phyloP scores from a whole-genome alignment of 1,284 basidiomycete genomes.

The Phenoliferia sp. region DNA sequence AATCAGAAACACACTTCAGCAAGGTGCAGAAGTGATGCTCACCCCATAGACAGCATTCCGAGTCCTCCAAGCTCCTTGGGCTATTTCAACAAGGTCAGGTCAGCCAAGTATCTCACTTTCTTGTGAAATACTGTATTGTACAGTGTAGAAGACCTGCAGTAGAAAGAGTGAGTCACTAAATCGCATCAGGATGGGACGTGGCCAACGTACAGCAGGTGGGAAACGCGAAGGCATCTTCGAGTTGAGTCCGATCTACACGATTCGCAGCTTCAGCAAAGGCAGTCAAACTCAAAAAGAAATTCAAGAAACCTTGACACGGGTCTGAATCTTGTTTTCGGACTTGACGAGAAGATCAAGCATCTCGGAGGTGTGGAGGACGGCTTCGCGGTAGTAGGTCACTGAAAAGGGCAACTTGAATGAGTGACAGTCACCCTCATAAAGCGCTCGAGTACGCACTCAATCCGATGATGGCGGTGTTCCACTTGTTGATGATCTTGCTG shows the following conservation, averaged over 20 bases:
- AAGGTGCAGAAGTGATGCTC: not conserved
- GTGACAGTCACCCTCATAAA: not conserved
- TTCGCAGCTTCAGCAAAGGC: not conserved
- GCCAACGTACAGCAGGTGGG: conserved; percentile 55
- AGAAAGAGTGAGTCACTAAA: not conserved
- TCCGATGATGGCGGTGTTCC: conserved; percentile 42
- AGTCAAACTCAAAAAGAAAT: conserved; percentile 43
- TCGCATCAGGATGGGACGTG: not conserved
- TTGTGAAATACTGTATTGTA: no score
- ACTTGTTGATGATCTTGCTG: conserved; percentile 98
- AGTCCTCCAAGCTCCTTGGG: conserved; percentile 86
- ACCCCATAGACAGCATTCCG: conserved; percentile 97
- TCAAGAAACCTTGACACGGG: conserved; percentile 71
- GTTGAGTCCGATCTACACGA: conserved; percentile 17
- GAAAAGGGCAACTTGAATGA: conserved; percentile 18
- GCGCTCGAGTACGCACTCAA: conserved; percentile 54
- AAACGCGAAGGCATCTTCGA: conserved; percentile 91
- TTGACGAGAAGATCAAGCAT: conserved; percentile 90
- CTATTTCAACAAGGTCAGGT: conserved; percentile 60
- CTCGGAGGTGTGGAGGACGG: conserved; percentile 76
- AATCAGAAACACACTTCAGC: not conserved
- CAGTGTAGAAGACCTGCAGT: not conserved
- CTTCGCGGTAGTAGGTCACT: conserved; percentile 84
- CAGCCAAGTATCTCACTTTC: conserved; percentile 58
- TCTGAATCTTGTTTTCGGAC: conserved; percentile 96